These are phyloP conservation scores for Ophiostoma montium DNA, from an alignment of 2,329 filamentous ascomycete species.

Conservation along the genomic window DNA sequence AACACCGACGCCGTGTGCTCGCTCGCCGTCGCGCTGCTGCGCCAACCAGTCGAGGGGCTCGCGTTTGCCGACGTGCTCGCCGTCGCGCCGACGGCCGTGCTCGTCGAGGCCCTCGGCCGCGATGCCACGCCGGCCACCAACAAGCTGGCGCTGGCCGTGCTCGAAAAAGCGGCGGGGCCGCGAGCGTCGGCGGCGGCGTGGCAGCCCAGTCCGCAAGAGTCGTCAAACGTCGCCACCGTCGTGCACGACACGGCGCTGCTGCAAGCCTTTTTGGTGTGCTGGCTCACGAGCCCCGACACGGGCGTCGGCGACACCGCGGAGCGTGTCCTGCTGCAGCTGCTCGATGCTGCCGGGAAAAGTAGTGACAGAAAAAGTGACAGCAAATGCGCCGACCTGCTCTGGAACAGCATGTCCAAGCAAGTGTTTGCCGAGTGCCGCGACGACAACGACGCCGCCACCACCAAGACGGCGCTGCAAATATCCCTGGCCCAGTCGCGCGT, in stretches of 20 bases:
- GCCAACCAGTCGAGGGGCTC: slow-evolving; percentile 28
- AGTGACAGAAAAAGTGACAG: no score
- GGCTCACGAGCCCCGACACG: slow-evolving; percentile 39
- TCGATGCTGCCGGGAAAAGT: slow-evolving; percentile 44
- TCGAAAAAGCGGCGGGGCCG: slow-evolving; percentile 39
- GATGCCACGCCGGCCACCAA: slow-evolving; percentile 41
- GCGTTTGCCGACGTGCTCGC: slow-evolving; percentile 36
- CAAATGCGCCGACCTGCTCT: no score
- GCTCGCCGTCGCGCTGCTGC: slow-evolving; percentile 41
- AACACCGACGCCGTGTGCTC: slow-evolving; percentile 28
- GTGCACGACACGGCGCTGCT: slow-evolving; percentile 22
- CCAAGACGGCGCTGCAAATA: not conserved
- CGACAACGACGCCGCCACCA: not conserved
- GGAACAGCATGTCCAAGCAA: no score
- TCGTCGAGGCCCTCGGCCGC: slow-evolving; percentile 39
- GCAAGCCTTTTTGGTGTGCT: slow-evolving; percentile 32
- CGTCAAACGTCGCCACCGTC: not conserved
- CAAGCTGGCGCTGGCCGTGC: slow-evolving; percentile 40
- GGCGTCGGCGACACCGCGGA: slow-evolving; percentile 41
- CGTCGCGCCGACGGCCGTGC: slow-evolving; percentile 34
- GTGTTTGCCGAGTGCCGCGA: no score
- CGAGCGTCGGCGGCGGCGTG: slow-evolving; percentile 35
- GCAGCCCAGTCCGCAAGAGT: slow-evolving; percentile 17
- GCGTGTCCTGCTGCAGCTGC: slow-evolving; percentile 35
- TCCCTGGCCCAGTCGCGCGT: slow-evolving; percentile 36